Conservation (phyloP, 768 basidiomycete species). For the Naematelia encephala region DNA sequence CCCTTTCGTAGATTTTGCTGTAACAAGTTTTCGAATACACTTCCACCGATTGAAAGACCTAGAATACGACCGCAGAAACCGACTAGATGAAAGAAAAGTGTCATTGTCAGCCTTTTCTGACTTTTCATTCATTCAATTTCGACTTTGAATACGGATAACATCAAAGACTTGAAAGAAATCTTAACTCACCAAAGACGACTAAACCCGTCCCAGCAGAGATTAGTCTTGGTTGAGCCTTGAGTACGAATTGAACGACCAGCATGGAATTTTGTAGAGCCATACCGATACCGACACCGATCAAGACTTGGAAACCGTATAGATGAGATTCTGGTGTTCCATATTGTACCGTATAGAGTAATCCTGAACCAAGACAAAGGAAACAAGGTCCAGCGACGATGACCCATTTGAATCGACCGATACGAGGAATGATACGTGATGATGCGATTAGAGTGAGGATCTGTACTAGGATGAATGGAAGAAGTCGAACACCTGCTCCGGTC, state of each 20-base stretch:
- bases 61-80: slow-evolving; percentile 49
- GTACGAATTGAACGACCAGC: slow-evolving; percentile 53
- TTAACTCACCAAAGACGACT: slow-evolving; percentile 47
- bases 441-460: slow-evolving; percentile 47
- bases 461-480: slow-evolving; percentile 49
- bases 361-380: slow-evolving; percentile 49
- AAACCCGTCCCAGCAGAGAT: slow-evolving; percentile 51
- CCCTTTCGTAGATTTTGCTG: slow-evolving; percentile 38
- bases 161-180: slow-evolving; percentile 27
- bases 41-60: slow-evolving; percentile 49
- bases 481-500: slow-evolving; percentile 47
- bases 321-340: slow-evolving; percentile 29
- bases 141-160: neutral
- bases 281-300: slow-evolving; percentile 54
- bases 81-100: slow-evolving; percentile 35
- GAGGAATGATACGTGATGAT: slow-evolving; percentile 40
- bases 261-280: slow-evolving; percentile 50
- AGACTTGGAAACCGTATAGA: slow-evolving; percentile 52
- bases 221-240: slow-evolving; percentile 42
- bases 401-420: slow-evolving; percentile 50
- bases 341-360: slow-evolving; percentile 51
- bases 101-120: slow-evolving; percentile 41
- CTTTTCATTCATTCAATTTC: neutral
- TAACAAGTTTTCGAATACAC: slow-evolving; percentile 50
- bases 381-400: slow-evolving; percentile 51